Evolutionary conservation across 495 filamentous ascomycete genomes (phyloP).

Genomic region (Xylaria curta): DNA sequence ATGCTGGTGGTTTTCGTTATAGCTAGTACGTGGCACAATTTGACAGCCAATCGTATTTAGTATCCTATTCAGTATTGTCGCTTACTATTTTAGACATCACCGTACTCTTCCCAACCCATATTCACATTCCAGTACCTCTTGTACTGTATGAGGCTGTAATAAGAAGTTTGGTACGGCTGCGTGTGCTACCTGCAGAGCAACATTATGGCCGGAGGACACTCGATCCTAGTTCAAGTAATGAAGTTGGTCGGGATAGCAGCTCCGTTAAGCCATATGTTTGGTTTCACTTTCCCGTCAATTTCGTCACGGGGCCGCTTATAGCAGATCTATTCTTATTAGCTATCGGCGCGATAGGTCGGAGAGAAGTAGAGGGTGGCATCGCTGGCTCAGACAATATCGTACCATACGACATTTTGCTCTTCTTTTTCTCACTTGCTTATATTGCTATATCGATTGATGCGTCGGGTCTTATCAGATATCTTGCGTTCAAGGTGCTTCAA

Average conservation of each 20-base stretch:
- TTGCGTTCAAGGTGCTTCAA: slow-evolving; percentile 72
- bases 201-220: slow-evolving; percentile 20
- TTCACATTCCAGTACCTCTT: slow-evolving; percentile 63
- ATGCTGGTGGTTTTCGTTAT: slow-evolving; percentile 68
- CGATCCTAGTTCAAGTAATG: slow-evolving; percentile 20
- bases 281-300: slow-evolving; percentile 66
- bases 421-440: slow-evolving; percentile 74
- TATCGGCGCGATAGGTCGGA: slow-evolving; percentile 64
- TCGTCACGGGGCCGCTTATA: slow-evolving; percentile 68
- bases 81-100: slow-evolving; percentile 56
- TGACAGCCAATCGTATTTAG: slow-evolving; percentile 4
- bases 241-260: slow-evolving; percentile 26
- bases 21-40: slow-evolving; percentile 59
- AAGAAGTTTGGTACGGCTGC: slow-evolving; percentile 49
- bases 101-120: slow-evolving; percentile 68
- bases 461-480: slow-evolving; percentile 67
- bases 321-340: slow-evolving; percentile 70
- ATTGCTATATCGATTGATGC: slow-evolving; percentile 77
- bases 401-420: slow-evolving; percentile 69
- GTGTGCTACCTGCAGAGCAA: slow-evolving; percentile 56
- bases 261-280: slow-evolving; percentile 47
- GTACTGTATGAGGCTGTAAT: slow-evolving; percentile 49
- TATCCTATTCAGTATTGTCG: not conserved
- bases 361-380: slow-evolving; percentile 68
- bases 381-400: slow-evolving; percentile 64